phyloP scores from a whole-genome alignment of 2,329 filamentous ascomycete genomes.

The Neonectria neomacrospora region DNA sequence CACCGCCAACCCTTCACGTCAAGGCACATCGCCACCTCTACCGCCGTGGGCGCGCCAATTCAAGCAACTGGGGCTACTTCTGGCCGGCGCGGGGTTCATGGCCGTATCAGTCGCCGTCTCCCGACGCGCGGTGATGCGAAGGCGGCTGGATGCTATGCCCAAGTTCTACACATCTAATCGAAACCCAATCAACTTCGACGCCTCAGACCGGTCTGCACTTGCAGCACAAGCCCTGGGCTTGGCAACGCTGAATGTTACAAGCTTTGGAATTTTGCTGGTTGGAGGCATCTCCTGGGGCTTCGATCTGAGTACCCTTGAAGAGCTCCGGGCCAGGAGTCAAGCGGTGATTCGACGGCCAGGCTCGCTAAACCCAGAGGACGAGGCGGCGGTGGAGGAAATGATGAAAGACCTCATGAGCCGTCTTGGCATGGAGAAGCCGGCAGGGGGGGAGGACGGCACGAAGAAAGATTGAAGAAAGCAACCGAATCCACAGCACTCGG shows the following conservation, averaged over 20 bases:
- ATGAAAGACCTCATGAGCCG: constrained; percentile 68
- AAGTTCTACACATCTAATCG: constrained; percentile 76
- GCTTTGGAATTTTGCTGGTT: constrained; percentile 77
- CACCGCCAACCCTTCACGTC: constrained; percentile 32
- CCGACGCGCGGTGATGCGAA: constrained; percentile 74
- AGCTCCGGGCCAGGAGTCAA: constrained; percentile 67
- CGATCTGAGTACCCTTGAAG: constrained; percentile 76
- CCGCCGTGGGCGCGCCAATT: constrained; percentile 57
- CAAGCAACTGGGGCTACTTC: constrained; percentile 75
- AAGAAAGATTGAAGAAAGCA: constrained; percentile 27
- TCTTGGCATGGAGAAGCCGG: constrained; percentile 51
- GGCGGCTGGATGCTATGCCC: constrained; percentile 70
- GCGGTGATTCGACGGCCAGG: constrained; percentile 52
- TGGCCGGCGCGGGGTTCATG: constrained; percentile 81
- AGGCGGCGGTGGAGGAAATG: constrained; percentile 72
- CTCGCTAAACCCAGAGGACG: constrained; percentile 57
- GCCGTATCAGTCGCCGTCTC: constrained; percentile 77
- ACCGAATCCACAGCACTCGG: neutral
- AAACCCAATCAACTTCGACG: constrained; percentile 40
- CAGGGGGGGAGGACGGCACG: constrained; percentile 25
- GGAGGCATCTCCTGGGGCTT: constrained; percentile 82
- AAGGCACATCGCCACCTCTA: constrained; percentile 48
- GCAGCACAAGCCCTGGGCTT: constrained; percentile 86
- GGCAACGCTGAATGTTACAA: constrained; percentile 86
- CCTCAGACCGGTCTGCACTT: constrained; percentile 62